Conservation (phyloP, 73 alveolate species). For the Paramecium caudatum region DNA sequence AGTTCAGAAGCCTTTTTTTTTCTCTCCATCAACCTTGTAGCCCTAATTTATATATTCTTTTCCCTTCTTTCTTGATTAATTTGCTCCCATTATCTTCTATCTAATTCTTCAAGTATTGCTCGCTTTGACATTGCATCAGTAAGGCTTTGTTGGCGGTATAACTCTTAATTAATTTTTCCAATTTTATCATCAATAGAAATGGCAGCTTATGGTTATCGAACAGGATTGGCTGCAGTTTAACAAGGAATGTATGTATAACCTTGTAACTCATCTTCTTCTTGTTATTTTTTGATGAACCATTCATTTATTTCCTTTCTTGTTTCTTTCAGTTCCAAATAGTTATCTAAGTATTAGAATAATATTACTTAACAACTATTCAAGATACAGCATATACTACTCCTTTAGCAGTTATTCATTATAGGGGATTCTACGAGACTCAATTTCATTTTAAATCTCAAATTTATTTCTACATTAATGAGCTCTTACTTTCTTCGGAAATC, state of each 20-base stretch:
- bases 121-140: not conserved
- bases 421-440: not conserved
- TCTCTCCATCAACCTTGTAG: not conserved
- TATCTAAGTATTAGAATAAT: not conserved
- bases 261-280: conserved; percentile 43
- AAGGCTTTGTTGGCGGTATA: not conserved
- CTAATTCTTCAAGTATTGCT: not conserved
- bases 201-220: conserved; percentile 6
- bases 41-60: not conserved
- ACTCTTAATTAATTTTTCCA: conserved; percentile 14
- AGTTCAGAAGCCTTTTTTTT: not conserved
- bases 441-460: conserved; percentile 34
- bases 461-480: conserved; percentile 11
- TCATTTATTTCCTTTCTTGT: conserved; percentile 14
- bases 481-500: conserved; percentile 40
- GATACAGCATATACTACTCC: not conserved
- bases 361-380: conserved; percentile 10
- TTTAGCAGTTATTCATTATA: not conserved
- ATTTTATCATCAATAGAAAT: conserved; percentile 51
- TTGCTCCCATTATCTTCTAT: conserved; percentile 15
- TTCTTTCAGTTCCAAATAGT: conserved; percentile 45
- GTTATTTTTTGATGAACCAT: conserved; percentile 22
- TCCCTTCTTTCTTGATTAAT: not conserved
- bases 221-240: not conserved
- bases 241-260: conserved; percentile 21